Conservation (phyloP, 495 filamentous ascomycete genomes). For the Hypomontagnella submonticulosa region DNA sequence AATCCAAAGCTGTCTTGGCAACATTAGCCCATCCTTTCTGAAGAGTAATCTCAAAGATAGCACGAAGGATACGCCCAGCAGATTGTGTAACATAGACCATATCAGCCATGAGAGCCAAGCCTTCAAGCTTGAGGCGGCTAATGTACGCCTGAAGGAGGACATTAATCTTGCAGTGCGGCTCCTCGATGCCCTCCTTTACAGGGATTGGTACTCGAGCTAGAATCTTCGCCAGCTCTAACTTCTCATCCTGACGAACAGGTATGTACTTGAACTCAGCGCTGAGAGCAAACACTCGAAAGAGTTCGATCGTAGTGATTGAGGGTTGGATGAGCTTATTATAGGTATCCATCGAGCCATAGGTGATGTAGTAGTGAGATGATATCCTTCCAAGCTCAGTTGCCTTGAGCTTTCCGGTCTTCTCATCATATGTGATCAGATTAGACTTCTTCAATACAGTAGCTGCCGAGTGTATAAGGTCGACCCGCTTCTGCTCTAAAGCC, state of each 20-base stretch:
- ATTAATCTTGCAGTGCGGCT: constrained; percentile 98
- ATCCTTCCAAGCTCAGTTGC: constrained; percentile 94
- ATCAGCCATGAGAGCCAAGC: constrained; percentile 95
- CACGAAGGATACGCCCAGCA: constrained; percentile 92
- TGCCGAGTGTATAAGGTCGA: constrained; percentile 95
- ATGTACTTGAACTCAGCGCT: constrained; percentile 99
- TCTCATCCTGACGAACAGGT: constrained; percentile 96
- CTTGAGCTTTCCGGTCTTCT: constrained; percentile 88
- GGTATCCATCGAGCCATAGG: constrained; percentile 92
- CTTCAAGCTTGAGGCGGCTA: constrained; percentile 91
- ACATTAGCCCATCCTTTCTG: constrained; percentile 97
- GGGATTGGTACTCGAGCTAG: constrained; percentile 90
- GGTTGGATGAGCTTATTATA: constrained; percentile 97
- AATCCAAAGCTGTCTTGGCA: constrained; percentile 88
- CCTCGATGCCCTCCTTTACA: constrained; percentile 96
- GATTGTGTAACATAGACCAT: constrained; percentile 99
- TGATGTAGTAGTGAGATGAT: constrained; percentile 98
- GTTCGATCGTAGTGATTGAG: constrained; percentile 87
- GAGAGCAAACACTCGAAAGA: constrained; percentile 97
- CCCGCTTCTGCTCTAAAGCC: constrained; percentile 92
- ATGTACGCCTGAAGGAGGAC: constrained; percentile 98
- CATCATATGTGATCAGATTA: constrained; percentile 93
- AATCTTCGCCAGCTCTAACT: constrained; percentile 93
- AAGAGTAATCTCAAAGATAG: constrained; percentile 94
- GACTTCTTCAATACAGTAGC: constrained; percentile 87